Conservation (phyloP, 2,329 filamentous ascomycete species). For the Talaromyces verruculosus region DNA sequence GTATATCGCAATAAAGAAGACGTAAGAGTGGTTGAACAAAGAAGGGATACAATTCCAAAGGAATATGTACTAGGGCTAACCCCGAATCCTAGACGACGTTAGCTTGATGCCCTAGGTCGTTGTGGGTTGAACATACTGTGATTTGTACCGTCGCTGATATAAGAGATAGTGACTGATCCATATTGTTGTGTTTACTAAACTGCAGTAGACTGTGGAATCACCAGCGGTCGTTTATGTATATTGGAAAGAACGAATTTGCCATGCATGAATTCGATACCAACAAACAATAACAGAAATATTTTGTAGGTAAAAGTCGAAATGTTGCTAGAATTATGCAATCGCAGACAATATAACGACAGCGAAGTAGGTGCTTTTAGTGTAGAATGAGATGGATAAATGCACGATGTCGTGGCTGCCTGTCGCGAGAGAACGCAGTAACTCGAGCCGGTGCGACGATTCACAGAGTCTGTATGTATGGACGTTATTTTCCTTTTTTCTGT, state of each 20-base stretch:
- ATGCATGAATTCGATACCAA: conserved; percentile 8
- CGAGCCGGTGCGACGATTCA: neutral
- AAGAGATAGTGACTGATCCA: conserved; percentile 34
- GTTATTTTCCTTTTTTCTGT: conserved; percentile 3
- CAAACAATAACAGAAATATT: neutral
- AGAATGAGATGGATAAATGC: conserved; percentile 11
- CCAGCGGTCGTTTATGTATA: conserved; percentile 1
- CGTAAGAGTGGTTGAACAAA: conserved; percentile 87
- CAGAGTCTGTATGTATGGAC: neutral
- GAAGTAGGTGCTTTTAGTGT: conserved; percentile 6
- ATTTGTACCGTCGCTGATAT: conserved; percentile 36
- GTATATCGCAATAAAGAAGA: conserved; percentile 67
- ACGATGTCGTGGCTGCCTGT: conserved; percentile 16
- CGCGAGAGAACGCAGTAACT: neutral
- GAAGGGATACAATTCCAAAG: conserved; percentile 70
- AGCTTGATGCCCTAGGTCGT: neutral
- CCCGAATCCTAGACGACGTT: conserved; percentile 68
- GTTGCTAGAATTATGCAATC: conserved; percentile 11
- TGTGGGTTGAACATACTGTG: conserved; percentile 27
- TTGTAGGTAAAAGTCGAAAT: neutral
- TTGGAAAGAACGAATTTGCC: neutral
- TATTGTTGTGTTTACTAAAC: neutral
- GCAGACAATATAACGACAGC: conserved; percentile 12
- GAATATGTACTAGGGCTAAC: conserved; percentile 87
- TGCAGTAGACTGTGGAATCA: neutral